These are phyloP conservation scores for Penicillium ochrochloron DNA, from an alignment of 495 filamentous ascomycete species.

Conservation along the genomic window DNA sequence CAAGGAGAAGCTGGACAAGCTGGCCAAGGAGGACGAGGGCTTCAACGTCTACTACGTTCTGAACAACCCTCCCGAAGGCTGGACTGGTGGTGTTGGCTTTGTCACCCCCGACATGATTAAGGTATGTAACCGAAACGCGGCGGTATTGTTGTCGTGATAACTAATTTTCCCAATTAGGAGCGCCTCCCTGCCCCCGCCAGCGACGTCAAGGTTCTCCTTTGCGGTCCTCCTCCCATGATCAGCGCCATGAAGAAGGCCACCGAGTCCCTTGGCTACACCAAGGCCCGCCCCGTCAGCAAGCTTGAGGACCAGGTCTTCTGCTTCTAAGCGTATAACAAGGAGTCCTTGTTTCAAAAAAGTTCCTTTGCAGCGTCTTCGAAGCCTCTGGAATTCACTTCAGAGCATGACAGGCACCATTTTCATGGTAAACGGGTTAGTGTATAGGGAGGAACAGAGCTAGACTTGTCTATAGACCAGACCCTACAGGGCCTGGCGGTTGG, in stretches of 20 bases:
- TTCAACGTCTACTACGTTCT: slow-evolving; percentile 93
- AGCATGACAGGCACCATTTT: neutral
- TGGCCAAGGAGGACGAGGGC: slow-evolving; percentile 73
- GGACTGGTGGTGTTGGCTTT: slow-evolving; percentile 90
- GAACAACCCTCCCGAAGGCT: slow-evolving; percentile 91
- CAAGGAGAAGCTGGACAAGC: slow-evolving; percentile 82
- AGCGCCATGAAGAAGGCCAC: slow-evolving; percentile 96
- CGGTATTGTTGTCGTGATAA: slow-evolving; percentile 20
- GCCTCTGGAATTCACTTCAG: neutral
- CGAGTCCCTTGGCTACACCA: slow-evolving; percentile 84
- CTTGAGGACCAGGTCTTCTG: slow-evolving; percentile 97
- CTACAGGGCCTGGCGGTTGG: neutral
- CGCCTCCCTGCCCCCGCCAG: slow-evolving; percentile 78
- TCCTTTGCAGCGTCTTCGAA: neutral
- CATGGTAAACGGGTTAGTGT: slow-evolving; percentile 5
- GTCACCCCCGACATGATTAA: slow-evolving; percentile 96
- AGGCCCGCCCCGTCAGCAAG: slow-evolving; percentile 93
- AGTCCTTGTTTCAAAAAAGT: slow-evolving; percentile 5
- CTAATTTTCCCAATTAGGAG: slow-evolving; percentile 53
- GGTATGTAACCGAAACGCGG: slow-evolving; percentile 52
- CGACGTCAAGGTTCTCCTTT: slow-evolving; percentile 95
- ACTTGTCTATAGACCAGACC: slow-evolving; percentile 28
- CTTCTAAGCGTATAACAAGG: slow-evolving; percentile 64
- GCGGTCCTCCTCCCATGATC: slow-evolving; percentile 96
- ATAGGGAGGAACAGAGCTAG: slow-evolving; percentile 13